phyloP scores from a whole-genome alignment of 2,329 filamentous ascomycete genomes.

The Neoscytalidium dimidiatum region DNA sequence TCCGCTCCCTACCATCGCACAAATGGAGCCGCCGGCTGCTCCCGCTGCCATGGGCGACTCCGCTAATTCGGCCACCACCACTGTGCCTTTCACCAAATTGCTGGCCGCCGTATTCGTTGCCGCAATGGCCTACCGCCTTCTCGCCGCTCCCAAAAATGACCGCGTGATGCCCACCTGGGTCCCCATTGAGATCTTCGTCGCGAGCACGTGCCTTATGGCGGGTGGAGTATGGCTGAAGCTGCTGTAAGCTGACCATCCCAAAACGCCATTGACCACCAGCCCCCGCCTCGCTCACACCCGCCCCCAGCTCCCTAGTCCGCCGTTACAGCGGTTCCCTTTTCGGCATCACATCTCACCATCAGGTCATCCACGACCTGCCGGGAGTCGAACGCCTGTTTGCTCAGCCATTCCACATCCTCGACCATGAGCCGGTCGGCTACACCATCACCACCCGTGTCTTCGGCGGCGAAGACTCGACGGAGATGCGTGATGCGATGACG shows the following conservation, averaged over 20 bases:
- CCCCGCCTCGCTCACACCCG: neutral
- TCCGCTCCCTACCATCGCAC: neutral
- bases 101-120: neutral
- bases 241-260: constrained; percentile 6
- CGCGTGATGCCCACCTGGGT: neutral
- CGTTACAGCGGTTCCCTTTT: constrained; percentile 10
- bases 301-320: neutral
- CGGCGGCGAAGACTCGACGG: neutral
- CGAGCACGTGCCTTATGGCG: constrained; percentile 2
- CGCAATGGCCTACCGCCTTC: neutral
- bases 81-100: neutral
- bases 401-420: constrained; percentile 4
- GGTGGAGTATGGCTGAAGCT: constrained; percentile 6
- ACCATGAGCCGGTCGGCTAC: constrained; percentile 13
- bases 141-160: neutral
- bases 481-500: neutral
- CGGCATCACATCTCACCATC: constrained; percentile 3
- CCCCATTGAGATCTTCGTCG: constrained; percentile 15
- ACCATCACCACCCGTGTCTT: constrained; percentile 16
- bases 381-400: constrained; percentile 9
- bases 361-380: constrained; percentile 12
- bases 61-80: neutral
- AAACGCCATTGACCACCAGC: neutral
- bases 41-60: neutral
- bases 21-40: neutral